Percentiles rank a stretch among this genome's conserved stretches.
Conservation (phyloP, 768 basidiomycete genomes). For the Pisolithus sp. region DNA sequence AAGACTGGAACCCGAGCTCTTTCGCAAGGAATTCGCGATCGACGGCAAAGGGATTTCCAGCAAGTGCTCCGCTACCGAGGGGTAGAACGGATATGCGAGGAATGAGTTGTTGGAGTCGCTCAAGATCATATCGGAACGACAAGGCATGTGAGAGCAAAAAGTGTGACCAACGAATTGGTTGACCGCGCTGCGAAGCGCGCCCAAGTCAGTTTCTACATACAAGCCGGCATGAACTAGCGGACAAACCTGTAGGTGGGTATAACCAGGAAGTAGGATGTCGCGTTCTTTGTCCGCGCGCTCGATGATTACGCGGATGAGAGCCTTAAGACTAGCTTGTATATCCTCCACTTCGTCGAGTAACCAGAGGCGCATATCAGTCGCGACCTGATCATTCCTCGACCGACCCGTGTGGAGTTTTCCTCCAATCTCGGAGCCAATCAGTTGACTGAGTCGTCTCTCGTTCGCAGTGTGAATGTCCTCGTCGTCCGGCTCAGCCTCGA, state of each 20-base stretch:
- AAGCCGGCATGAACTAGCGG: not conserved
- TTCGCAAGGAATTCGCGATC: conserved; percentile 88
- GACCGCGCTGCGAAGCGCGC: conserved; percentile 62
- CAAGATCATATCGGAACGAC: conserved; percentile 85
- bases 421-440: conserved; percentile 78
- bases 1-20: conserved; percentile 81
- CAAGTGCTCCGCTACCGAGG: conserved; percentile 89
- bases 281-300: conserved; percentile 93
- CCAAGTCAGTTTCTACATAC: conserved; percentile 1
- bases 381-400: conserved; percentile 96
- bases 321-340: conserved; percentile 64
- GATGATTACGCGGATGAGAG: conserved; percentile 79
- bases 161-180: conserved; percentile 99
- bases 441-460: conserved; percentile 86
- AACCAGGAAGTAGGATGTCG: conserved; percentile 87
- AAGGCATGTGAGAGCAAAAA: conserved; percentile 92
- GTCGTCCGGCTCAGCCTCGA: conserved; percentile 74
- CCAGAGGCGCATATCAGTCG: conserved; percentile 98
- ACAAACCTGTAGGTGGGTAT: conserved; percentile 91
- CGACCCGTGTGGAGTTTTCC: conserved; percentile 97
- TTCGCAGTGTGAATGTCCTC: conserved; percentile 99
- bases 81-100: conserved; percentile 92
- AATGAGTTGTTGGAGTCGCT: conserved; percentile 74
- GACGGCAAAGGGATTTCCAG: conserved; percentile 92
- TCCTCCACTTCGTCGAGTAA: conserved; percentile 70